phyloP scores from a whole-genome alignment of 2,329 filamentous ascomycete species.

The Aureobasidium zeae region DNA sequence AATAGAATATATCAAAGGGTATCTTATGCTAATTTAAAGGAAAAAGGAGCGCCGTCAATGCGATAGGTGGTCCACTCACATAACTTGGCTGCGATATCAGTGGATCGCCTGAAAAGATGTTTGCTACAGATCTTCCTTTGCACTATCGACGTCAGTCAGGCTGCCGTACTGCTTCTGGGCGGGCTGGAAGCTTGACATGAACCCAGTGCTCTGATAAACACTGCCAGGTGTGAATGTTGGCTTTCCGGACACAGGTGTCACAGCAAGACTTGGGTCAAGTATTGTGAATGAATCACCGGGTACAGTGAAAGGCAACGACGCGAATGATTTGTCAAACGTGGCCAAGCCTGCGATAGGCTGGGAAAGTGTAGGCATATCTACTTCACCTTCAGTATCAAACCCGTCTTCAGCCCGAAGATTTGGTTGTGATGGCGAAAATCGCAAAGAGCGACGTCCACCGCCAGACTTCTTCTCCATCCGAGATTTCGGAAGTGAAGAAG shows the following conservation, averaged over 20 bases:
- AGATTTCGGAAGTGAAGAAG: not conserved
- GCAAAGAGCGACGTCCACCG: not conserved
- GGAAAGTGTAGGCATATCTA: not conserved
- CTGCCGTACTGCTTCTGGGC: slow-evolving; percentile 7
- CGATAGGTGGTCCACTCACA: not conserved
- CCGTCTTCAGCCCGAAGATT: not conserved
- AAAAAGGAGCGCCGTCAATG: not conserved
- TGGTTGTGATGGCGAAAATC: slow-evolving; percentile 5
- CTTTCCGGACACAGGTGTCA: not conserved
- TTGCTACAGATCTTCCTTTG: slow-evolving; percentile 3
- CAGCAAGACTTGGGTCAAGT: slow-evolving; percentile 9
- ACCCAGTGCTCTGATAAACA: slow-evolving; percentile 1
- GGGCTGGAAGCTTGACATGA: slow-evolving; percentile 1
- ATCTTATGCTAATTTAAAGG: slow-evolving; percentile 12
- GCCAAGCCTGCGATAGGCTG: not conserved
- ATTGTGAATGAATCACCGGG: slow-evolving; percentile 8
- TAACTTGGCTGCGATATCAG: not conserved
- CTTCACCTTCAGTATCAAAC: not conserved
- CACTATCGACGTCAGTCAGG: slow-evolving; percentile 9
- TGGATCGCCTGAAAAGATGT: slow-evolving; percentile 1
- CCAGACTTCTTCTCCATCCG: not conserved
- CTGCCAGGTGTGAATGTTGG: slow-evolving; percentile 1
- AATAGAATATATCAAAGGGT: slow-evolving; percentile 2
- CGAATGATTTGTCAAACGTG: not conserved
- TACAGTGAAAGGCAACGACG: not conserved